Base-by-base conservation (phyloP, 345 rosid genomes). In the Lagerstroemia speciosa region DNA sequence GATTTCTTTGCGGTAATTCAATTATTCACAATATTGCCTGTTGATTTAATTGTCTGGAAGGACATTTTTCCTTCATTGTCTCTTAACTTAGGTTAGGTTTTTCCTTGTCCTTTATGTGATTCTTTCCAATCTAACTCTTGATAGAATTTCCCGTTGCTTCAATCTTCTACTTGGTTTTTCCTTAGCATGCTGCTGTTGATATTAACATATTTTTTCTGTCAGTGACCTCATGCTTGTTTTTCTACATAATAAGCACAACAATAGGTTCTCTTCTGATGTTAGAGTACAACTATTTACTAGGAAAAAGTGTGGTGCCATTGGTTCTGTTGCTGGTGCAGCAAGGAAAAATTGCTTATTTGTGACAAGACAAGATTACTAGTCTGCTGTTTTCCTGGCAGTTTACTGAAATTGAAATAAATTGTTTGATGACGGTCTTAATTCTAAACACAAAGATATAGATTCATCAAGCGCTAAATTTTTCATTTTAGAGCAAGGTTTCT, bases 1-100 rank as follows among this genome's bases (percentile, higher is more conserved):
- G 99, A 95, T 78, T 92, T 95, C 78, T 95, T 95, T 72, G 72
- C 89, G 86, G 99, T 94, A 86, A 41, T 82, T 15, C 27, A 41
- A 16, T 40, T 37, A 45, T 26, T 29, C 70, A 67, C n/a, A 58
- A 1, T 53, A 14, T 53, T 53, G 14, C 46, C 0, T 41, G 16
- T 41, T 41, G 46, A 41, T 4, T 4, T n/a, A 3, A 24, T n/a
- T 53, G 12, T 53, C 11, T 7, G 60, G 15, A 24, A 11, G 7
- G 3, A 58, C 19, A 6, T 27, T 26, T 20, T 58, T 7, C 2
- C 6, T 16, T 58, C 14, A 36, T 36, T 36, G 38, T 36, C 38
- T 36, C 8, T 24, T n/a, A 6, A 24, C 30, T 19, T 43, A 55
- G 22, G 31, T 1, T 31, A 6, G 3, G 29, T 3, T 22, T 26